phyloP scores from a whole-genome alignment of 1,284 basidiomycete species.

The Ceratobasidium sp. region DNA sequence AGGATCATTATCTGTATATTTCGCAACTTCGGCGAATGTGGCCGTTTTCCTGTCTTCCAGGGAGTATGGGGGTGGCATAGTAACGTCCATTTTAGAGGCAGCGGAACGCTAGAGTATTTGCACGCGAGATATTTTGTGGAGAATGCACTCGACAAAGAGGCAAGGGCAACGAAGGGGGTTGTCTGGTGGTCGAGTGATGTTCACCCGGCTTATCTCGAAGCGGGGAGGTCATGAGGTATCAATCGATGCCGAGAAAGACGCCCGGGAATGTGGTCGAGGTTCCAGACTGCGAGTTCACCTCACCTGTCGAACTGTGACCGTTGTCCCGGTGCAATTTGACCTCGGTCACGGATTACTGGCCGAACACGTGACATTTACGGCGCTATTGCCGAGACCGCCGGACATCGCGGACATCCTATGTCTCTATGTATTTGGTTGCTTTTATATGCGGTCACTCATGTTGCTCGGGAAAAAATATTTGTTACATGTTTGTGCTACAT shows the following conservation, averaged over 20 bases:
- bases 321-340: too few relatives aligned
- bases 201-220: not conserved
- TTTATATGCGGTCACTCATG: too few relatives aligned
- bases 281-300: too few relatives aligned
- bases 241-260: not conserved
- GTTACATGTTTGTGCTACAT: too few relatives aligned
- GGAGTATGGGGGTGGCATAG: not conserved
- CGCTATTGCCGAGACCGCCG: too few relatives aligned
- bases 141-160: not conserved
- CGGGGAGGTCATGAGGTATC: not conserved
- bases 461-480: too few relatives aligned
- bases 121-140: not conserved
- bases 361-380: too few relatives aligned
- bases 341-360: too few relatives aligned
- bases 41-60: conserved; percentile 2
- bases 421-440: too few relatives aligned
- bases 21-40: conserved; percentile 17
- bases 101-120: not conserved
- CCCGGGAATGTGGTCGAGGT: not conserved
- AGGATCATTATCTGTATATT: not conserved
- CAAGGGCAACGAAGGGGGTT: not conserved
- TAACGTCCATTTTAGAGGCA: not conserved
- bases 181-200: not conserved
- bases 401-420: too few relatives aligned
- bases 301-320: too few relatives aligned